Conservation (phyloP, 257 asterid genomes). For the Gardenia jasminoides region DNA sequence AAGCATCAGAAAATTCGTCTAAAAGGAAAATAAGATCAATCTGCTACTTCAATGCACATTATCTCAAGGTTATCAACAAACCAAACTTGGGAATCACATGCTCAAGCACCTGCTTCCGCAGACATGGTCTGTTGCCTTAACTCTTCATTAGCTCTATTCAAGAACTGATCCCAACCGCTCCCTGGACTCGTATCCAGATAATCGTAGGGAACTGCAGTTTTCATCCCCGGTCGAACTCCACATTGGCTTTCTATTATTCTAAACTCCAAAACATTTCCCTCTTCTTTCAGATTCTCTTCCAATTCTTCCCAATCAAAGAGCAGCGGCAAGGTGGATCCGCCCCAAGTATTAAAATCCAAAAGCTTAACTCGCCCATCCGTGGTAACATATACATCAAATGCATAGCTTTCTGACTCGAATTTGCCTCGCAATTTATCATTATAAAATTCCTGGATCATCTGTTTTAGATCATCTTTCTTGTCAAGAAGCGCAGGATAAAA, state of each 20-base stretch:
- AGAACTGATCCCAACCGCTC: constrained; percentile 35
- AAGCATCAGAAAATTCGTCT: background rate
- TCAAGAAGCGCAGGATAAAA: constrained; percentile 73
- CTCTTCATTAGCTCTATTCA: constrained; percentile 52
- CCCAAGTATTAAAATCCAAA: constrained; percentile 93
- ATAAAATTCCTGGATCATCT: constrained; percentile 43
- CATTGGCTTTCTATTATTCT: constrained; percentile 56
- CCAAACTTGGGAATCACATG: background rate
- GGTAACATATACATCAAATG: constrained; percentile 74
- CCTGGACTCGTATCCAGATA: background rate
- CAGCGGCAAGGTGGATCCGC: constrained; percentile 72
- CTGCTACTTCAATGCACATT: background rate
- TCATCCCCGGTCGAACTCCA: constrained; percentile 84
- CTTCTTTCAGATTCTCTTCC: constrained; percentile 45
- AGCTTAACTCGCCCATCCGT: constrained; percentile 67
- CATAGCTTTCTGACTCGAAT: constrained; percentile 58
- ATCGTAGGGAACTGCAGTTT: constrained; percentile 67
- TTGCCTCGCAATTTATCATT: constrained; percentile 37
- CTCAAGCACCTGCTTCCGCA: constrained; percentile 53
- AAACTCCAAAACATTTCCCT: constrained; percentile 40
- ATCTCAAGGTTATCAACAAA: background rate
- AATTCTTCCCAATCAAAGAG: constrained; percentile 80
- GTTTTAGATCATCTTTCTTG: constrained; percentile 32
- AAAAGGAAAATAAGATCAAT: background rate
- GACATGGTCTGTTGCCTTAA: constrained; percentile 28